phyloP scores from a whole-genome alignment of 371 early-diverging fungal genomes.

The Mucor velutinosus region DNA sequence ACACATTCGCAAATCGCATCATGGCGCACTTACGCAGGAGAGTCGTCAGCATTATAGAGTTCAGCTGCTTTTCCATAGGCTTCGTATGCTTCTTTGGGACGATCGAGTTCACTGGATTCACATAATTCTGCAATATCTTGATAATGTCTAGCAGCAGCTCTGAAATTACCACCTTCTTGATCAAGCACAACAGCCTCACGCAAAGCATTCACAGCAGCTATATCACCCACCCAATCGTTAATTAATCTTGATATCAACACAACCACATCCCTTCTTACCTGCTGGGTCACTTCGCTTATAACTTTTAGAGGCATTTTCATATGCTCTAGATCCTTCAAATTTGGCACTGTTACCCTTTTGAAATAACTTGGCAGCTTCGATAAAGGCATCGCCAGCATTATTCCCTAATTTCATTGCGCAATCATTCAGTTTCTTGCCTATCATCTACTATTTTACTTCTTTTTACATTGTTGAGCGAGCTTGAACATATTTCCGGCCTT shows the following conservation, averaged over 20 bases:
- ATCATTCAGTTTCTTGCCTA: not conserved
- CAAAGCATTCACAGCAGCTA: slow-evolving; percentile 79
- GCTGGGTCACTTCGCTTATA: slow-evolving; percentile 84
- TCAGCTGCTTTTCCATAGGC: slow-evolving; percentile 91
- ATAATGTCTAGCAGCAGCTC: slow-evolving; percentile 88
- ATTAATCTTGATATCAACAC: not conserved
- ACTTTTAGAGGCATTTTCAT: slow-evolving; percentile 86
- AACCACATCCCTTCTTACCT: slow-evolving; percentile 49
- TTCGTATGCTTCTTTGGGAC: slow-evolving; percentile 77
- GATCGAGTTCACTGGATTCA: slow-evolving; percentile 77
- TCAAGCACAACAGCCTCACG: slow-evolving; percentile 79
- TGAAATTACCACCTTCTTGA: slow-evolving; percentile 87
- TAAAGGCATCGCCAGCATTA: slow-evolving; percentile 92
- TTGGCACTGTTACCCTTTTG: slow-evolving; percentile 71
- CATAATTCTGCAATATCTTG: slow-evolving; percentile 93
- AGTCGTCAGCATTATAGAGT: slow-evolving; percentile 89
- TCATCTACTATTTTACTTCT: not conserved
- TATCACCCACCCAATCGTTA: not conserved
- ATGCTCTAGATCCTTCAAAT: slow-evolving; percentile 60
- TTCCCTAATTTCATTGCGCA: slow-evolving; percentile 61
- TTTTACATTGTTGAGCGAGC: slow-evolving; percentile 83
- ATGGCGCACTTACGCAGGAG: slow-evolving; percentile 71
- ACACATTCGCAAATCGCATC: not conserved
- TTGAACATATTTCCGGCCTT: slow-evolving; percentile 93
- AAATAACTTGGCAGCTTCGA: slow-evolving; percentile 71